These are phyloP conservation scores for Passalora sequoiae DNA, from an alignment of 2,329 filamentous ascomycete genomes.

Conservation along the genomic window DNA sequence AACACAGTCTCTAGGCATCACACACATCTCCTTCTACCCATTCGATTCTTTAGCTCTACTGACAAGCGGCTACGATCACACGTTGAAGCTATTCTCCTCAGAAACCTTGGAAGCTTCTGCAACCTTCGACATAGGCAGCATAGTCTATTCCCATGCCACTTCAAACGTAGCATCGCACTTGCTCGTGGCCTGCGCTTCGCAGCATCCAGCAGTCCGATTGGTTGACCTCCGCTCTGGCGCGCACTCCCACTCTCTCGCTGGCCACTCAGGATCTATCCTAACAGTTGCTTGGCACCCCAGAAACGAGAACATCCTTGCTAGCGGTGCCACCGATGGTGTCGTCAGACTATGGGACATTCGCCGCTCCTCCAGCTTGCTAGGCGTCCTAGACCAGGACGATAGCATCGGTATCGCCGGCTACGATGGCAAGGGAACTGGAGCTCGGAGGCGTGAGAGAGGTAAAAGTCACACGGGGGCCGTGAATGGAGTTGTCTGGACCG, in stretches of 20 bases:
- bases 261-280: slow-evolving; percentile 50
- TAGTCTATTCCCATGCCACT: slow-evolving; percentile 70
- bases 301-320: slow-evolving; percentile 72
- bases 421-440: slow-evolving; percentile 43
- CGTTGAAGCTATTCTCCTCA: slow-evolving; percentile 69
- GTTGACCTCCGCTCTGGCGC: slow-evolving; percentile 81
- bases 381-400: slow-evolving; percentile 78
- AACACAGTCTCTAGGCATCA: slow-evolving; percentile 65
- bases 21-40: slow-evolving; percentile 70
- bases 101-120: slow-evolving; percentile 57
- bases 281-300: slow-evolving; percentile 75
- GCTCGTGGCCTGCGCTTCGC: slow-evolving; percentile 81
- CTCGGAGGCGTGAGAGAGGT: slow-evolving; percentile 36
- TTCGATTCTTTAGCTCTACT: slow-evolving; percentile 72
- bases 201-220: slow-evolving; percentile 75
- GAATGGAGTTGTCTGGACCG: slow-evolving; percentile 80
- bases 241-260: slow-evolving; percentile 50
- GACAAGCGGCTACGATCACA: slow-evolving; percentile 72
- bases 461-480: slow-evolving; percentile 74
- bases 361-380: slow-evolving; percentile 69
- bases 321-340: slow-evolving; percentile 77
- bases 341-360: slow-evolving; percentile 85
- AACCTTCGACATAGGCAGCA: slow-evolving; percentile 62
- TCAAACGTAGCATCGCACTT: slow-evolving; percentile 68
- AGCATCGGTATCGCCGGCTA: slow-evolving; percentile 59